Evolutionary conservation across 257 asterid genomes (phyloP).

Genomic region (Solanum okadae): DNA sequence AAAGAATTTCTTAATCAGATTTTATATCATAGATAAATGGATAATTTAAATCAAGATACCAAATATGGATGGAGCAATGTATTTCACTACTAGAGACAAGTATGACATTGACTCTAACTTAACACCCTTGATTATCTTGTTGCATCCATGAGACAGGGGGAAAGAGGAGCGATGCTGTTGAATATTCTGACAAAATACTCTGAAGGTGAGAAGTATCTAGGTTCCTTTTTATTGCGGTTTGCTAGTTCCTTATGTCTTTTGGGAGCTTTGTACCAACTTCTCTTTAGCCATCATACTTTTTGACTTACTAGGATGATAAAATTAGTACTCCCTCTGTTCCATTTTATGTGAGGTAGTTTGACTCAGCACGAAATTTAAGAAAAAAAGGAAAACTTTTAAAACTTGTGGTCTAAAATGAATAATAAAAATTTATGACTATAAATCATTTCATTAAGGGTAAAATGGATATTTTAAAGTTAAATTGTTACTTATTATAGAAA

Average conservation of each 20-base stretch:
- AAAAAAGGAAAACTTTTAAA: no score
- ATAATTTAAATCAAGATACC: background rate
- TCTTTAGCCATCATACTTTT: background rate
- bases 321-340: no score
- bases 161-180: constrained; percentile 74
- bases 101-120: background rate
- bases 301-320: background rate
- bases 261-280: background rate
- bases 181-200: constrained; percentile 80
- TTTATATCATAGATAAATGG: background rate
- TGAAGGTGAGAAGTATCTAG: constrained; percentile 45
- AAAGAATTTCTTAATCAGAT: background rate
- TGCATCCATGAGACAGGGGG: constrained; percentile 34
- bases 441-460: no score
- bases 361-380: no score
- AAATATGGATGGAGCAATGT: background rate
- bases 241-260: background rate
- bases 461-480: no score
- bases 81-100: background rate
- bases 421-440: no score
- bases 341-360: no score
- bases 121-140: background rate
- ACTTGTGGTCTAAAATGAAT: no score
- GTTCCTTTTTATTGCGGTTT: background rate
- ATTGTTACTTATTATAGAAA: no score